Base-by-base conservation (phyloP, 2,329 filamentous ascomycete genomes). In the Fusarium brevicatenulatum region DNA sequence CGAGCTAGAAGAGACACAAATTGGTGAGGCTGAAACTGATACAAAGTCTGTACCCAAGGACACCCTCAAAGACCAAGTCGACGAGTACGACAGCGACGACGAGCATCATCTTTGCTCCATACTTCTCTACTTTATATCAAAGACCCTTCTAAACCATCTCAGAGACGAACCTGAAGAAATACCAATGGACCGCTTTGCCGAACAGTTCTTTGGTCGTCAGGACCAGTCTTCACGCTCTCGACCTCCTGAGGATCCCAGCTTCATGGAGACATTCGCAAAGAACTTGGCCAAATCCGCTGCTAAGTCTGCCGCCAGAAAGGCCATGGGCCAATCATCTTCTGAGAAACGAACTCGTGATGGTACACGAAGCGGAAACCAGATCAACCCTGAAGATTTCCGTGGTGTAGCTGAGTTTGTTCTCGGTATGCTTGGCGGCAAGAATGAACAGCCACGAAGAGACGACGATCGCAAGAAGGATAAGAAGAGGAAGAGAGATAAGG, bases 211-310 rank as follows among this genome's bases (percentile, higher is more conserved):
- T 43, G 74, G 74, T 25, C 59, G 73, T 6, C 70, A 72, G 37
- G 60, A 63, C n/a, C 67, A 54, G 25, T 39, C 66, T 42, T 63
- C 71, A 16, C 62, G 67, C 5, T 52, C 70, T 32, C 60, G 65
- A 18, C 62, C 58, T 16, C 63, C 59, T 28, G 70, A 77, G 12
- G 59, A 65, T 16, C 49, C 60, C n/a, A 74, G 75, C 53, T 74
- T 78, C 49, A 66, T 75, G 60, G 74, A 77, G 55, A 71, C 65
- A 4, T 66, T 77, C 40, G 74, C 76, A 43, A 75, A 72, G 53
- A 76, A 65, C 28, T 63, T 77, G 7, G 76, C 74, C 47, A 74
- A 74, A 21, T 78, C 76, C 4, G 76, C 76, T 25, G 76, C 74
- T 44, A 74, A 58, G n/a, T 78, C 76, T 7, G 76, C 76, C 21